Base-by-base conservation (phyloP, 2,329 filamentous ascomycete genomes). In the Diaporthe vexans region DNA sequence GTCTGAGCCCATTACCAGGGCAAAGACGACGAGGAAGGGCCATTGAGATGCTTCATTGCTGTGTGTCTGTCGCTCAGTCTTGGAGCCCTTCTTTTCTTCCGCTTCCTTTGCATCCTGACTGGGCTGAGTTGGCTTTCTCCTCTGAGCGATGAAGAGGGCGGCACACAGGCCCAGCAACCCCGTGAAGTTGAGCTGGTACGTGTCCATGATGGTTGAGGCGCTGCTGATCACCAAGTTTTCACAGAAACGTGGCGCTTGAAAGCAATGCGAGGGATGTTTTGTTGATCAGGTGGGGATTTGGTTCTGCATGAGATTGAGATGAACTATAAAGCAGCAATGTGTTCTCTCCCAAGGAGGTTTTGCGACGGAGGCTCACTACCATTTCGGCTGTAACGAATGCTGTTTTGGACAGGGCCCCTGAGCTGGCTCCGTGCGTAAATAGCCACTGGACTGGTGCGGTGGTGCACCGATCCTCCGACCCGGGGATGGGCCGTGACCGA, bases 1-100 rank as follows among this genome's bases (percentile, higher is more conserved):
- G 79, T 89, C 87, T 11, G 87, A 84, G 68, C 82, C 86, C 84
- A 88, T 87, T 33, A 87, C 84, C 7, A 89, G 81, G 74, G 85
- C 82, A 71, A 88, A 89, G 40, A 88, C 86, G 19, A 78, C 74
- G 33, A 85, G 79, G 77, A 86, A 86, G 11, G 81, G 75, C 76
- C 77, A 76, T 68, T 81, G 79, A 1, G 79, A 80, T 15, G 61
- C 76, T 13, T 74, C 74, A 21, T 54, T 29, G 52, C n/a, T 26
- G 74, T 35, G 24, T 54, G 33, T 29, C 33, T 19, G 61, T 19
- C 10, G 46, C 68, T 29, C 74, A 40, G n/a, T 10, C 19, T 57
- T 48, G 6, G 15, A 10, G 0, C 35, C 71, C 11, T 59, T 54
- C 9, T 35, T 52, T 1, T 17, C 51, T 21, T 21, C 33, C 17